A percentile compares a stretch with the other conserved stretches of the same genome.
Evolutionary conservation across 805 yeast species (phyloP).

Genomic region (Candida ficus): DNA sequence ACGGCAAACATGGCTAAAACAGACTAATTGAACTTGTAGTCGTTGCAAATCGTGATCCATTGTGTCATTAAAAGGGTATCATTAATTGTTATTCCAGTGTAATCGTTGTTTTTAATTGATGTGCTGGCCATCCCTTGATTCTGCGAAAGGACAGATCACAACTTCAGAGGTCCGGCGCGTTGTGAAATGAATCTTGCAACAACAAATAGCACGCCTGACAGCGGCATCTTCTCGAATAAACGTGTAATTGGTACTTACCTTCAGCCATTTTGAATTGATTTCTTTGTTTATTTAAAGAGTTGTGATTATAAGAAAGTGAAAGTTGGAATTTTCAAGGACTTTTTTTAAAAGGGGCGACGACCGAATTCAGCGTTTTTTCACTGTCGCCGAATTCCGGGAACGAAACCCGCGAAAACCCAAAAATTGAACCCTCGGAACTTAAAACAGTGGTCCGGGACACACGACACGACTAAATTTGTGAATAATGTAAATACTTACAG

Average conservation of each 20-base stretch:
- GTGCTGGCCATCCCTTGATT: slow-evolving; percentile 5
- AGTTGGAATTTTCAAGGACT: too few relatives aligned
- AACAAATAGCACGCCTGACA: too few relatives aligned
- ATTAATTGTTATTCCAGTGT: too few relatives aligned
- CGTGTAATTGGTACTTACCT: slow-evolving; percentile 7
- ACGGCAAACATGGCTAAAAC: too few relatives aligned
- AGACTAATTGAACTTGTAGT: too few relatives aligned
- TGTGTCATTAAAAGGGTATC: too few relatives aligned
- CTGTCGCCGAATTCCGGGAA: not conserved
- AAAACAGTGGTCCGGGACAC: not conserved
- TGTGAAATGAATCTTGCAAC: not conserved
- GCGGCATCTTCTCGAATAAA: too few relatives aligned
- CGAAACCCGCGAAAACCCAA: too few relatives aligned
- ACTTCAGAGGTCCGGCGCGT: too few relatives aligned
- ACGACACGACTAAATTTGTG: slow-evolving; percentile 4
- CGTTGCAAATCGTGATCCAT: too few relatives aligned
- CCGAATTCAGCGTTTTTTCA: not conserved
- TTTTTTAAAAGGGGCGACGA: slow-evolving; percentile 10
- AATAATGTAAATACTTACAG: too few relatives aligned
- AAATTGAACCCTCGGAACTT: not conserved
- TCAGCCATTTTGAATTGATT: slow-evolving; percentile 14
- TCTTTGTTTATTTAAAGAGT: slow-evolving; percentile 2
- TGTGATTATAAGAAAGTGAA: too few relatives aligned
- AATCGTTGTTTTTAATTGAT: not conserved
- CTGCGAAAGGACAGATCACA: not conserved